Base-by-base conservation (phyloP, 176 grass and related monocot species). In the Ensete ventricosum region DNA sequence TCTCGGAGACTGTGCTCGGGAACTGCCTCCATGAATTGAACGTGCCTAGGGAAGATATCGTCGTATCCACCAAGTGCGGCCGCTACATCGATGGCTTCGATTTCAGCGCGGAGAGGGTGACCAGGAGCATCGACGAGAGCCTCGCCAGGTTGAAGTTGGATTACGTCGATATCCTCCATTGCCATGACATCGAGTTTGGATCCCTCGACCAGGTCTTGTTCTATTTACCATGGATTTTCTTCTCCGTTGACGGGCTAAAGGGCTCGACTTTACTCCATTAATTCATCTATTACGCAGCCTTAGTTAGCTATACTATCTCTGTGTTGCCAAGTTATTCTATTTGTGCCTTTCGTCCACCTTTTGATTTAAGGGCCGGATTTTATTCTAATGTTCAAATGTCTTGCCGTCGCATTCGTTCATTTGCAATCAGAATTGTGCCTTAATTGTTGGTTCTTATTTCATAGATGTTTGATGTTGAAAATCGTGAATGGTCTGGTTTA, bases 161-260 rank as follows among this genome's bases (percentile, higher is more conserved):
- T 78, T 93, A 98, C 72, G 90, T 98, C 11, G 94, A 98, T 64
- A 85, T 93, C 63, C 80, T 98, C 62, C 88, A 93, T 64, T 90
- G 88, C 75, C 94, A 93, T 53, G 94, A 93, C 82, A 93, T 98
- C 64, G 90, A 98, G 82, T 98, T 98, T 71, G 89, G 79, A 1
- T 72, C 54, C 68, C 94, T 98, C 13, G 88, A 98, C 60, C 88
- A 98, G 88, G 94, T 91, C 10, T 34, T 24, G 10, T 52, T 63
- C 22, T 55, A 20, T 19, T 73, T 13, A 76, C 54, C 34, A 6
- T 43, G 34, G 34, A 43, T 67, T 64, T 62, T 76, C 48, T 72
- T 53, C 69, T 50, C 34, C 19, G 9, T 54, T 22, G 24, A 43
- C 5, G 34, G 34, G 34, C 34, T 43, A 6, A 43, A 43, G 34